Evolutionary conservation across 192 early-diverging fungal genomes (phyloP).

Genomic region (Linnemannia zychae): DNA sequence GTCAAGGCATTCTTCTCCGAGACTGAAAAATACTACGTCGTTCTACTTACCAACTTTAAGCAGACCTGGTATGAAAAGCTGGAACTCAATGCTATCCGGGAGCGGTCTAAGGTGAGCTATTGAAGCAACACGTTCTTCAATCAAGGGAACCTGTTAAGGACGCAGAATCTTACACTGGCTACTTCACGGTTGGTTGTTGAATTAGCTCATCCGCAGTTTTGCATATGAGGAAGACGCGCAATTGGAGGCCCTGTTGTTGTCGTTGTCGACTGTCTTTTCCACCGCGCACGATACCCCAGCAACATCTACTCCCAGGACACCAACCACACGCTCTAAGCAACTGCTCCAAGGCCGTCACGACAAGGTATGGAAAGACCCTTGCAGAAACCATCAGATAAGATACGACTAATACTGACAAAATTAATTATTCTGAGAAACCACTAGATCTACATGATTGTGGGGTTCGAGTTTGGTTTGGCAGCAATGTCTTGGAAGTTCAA

Average conservation of each 20-base stretch:
- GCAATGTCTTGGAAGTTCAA: slow-evolving; percentile 50
- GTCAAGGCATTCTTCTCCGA: slow-evolving; percentile 42
- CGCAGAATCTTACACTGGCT: not conserved
- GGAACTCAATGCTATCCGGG: slow-evolving; percentile 27
- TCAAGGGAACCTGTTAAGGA: too few relatives aligned
- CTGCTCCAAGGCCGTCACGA: slow-evolving; percentile 10
- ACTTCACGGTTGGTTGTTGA: not conserved
- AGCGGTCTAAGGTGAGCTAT: slow-evolving; percentile 29
- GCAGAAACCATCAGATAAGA: not conserved
- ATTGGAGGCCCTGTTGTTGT: slow-evolving; percentile 38
- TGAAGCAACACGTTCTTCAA: not conserved
- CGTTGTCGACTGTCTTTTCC: slow-evolving; percentile 31
- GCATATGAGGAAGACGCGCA: slow-evolving; percentile 51
- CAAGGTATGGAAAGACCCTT: too few relatives aligned
- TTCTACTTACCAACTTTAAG: slow-evolving; percentile 48
- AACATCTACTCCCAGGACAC: not conserved
- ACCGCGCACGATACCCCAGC: not conserved
- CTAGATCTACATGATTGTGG: slow-evolving; percentile 21
- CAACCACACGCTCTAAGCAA: slow-evolving; percentile 11
- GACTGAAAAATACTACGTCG: slow-evolving; percentile 36
- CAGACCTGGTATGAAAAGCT: slow-evolving; percentile 51
- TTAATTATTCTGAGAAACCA: not conserved
- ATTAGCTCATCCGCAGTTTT: slow-evolving; percentile 31
- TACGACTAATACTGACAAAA: not conserved
- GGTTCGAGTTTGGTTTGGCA: slow-evolving; percentile 38